phyloP scores from a whole-genome alignment of 1,139 yeast genomes.

The Kodamaea plutei region DNA sequence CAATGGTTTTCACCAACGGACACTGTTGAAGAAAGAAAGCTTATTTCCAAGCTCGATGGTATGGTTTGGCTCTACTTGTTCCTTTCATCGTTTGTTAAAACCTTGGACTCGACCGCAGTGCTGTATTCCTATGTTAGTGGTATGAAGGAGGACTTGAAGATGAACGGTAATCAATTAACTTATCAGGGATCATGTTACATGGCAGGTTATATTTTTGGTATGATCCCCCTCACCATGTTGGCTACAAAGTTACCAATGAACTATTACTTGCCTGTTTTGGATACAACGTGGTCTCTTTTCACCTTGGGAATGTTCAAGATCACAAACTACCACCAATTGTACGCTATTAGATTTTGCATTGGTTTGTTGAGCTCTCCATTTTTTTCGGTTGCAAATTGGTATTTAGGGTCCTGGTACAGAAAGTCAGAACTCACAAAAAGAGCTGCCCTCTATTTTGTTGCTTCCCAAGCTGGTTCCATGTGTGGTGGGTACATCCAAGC shows the following conservation, averaged over 20 bases:
- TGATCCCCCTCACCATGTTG: conserved; percentile 13
- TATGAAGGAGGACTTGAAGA: conserved; percentile 30
- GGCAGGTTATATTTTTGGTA: conserved; percentile 54
- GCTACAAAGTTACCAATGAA: conserved; percentile 10
- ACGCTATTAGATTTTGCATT: conserved; percentile 17
- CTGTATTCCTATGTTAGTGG: conserved; percentile 33
- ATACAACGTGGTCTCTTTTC: conserved; percentile 16
- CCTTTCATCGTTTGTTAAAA: conserved; percentile 16
- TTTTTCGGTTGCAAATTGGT: conserved; percentile 13
- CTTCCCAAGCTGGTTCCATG: conserved; percentile 17
- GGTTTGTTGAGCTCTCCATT: conserved; percentile 15
- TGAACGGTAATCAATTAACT: conserved; percentile 45
- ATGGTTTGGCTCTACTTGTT: conserved; percentile 17
- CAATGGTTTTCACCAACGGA: conserved; percentile 17
- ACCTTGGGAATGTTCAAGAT: conserved; percentile 16
- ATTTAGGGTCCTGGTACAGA: conserved; percentile 16
- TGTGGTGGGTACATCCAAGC: conserved; percentile 35
- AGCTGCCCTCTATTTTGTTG: conserved; percentile 17
- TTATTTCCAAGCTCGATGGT: conserved; percentile 14
- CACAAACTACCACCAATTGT: conserved; percentile 16
- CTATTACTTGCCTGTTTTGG: conserved; percentile 14
- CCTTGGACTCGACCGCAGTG: conserved; percentile 16
- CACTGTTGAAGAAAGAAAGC: conserved; percentile 12
- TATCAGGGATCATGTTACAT: conserved; percentile 49
- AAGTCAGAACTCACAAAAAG: conserved; percentile 16